Evolutionary conservation across 1,284 basidiomycete genomes (phyloP), one percentile per base, ranked within the genome.

Genomic region (Boletus mariae): DNA sequence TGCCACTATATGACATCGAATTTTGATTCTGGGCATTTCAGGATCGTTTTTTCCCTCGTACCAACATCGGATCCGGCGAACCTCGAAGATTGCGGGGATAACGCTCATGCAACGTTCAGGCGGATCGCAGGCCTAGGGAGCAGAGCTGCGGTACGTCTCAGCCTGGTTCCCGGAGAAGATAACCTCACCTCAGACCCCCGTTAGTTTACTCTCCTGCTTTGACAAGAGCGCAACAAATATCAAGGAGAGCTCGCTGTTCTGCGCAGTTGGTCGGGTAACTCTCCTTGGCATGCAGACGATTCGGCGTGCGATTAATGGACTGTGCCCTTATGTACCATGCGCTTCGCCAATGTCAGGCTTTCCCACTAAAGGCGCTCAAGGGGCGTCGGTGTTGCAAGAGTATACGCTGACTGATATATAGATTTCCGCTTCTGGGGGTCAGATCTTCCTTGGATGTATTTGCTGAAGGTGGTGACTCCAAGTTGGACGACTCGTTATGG

Each of bases 221-320:
- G 79, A 81, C 54, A 80, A 80, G 57, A 78, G 76, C 45, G 79
- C 79, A 8, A 80, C 78, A 0, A 79, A 80, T 57, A 79, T 81
- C 61, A 80, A 79, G 55, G 78, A 81, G 55, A 76, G 74, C 29
- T 58, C 69, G 47, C 51, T 80, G 13, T 80, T 80, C 52, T 68
- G 72, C 47, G 66, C 60, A 7, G 78, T 80, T n/a, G 77, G 79
- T 13, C 77, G 79, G 65, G 78, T 79, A 38, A 1, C 51, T 8
- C 29, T 17, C 10, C 13, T n/a, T 37, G 12, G 20, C 26, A 5
- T 13, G 8, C 17, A 4, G 12, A n/a, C 0, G 2, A 34, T 15
- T 13, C 25, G 15, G 11, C n/a, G 15, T 48, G 10, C 2, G 20
- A 48, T 17, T 40, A 29, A 57, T 37, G 31, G 5, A 31, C 10